phyloP scores from a whole-genome alignment of 805 yeast species.

The Wickerhamomyces canadensis region DNA sequence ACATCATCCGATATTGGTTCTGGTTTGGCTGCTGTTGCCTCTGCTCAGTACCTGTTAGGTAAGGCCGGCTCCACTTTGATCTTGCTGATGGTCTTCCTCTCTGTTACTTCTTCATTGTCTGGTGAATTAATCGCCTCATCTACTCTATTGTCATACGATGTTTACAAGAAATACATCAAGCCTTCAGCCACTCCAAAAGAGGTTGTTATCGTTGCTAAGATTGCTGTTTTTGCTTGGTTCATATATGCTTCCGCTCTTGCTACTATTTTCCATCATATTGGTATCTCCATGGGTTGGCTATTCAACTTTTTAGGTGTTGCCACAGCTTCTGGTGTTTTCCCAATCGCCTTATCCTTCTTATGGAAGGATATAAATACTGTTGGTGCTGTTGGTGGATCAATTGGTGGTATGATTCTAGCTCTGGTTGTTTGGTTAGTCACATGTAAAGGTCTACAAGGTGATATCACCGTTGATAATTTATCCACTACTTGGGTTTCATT shows the following conservation, averaged over 20 bases:
- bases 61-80: conserved; percentile 37
- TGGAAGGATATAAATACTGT: conserved; percentile 31
- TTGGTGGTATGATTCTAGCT: conserved; percentile 32
- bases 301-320: conserved; percentile 37
- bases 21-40: conserved; percentile 38
- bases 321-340: conserved; percentile 35
- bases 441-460: conserved; percentile 31
- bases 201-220: conserved; percentile 37
- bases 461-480: conserved; percentile 29
- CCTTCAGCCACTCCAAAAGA: conserved; percentile 37
- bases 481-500: conserved; percentile 36
- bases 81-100: conserved; percentile 35
- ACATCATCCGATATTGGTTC: conserved; percentile 28
- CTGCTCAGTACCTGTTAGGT: conserved; percentile 37
- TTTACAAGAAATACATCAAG: conserved; percentile 38
- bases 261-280: conserved; percentile 30
- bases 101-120: conserved; percentile 37
- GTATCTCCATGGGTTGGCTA: conserved; percentile 34
- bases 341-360: conserved; percentile 33
- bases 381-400: conserved; percentile 35
- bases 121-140: conserved; percentile 38
- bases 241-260: conserved; percentile 32
- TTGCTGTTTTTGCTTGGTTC: conserved; percentile 35
- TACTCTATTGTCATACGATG: conserved; percentile 40
- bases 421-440: conserved; percentile 34